Evolutionary conservation across 345 rosid genomes (phyloP).

Genomic region (Zanthoxylum bungeanum): DNA sequence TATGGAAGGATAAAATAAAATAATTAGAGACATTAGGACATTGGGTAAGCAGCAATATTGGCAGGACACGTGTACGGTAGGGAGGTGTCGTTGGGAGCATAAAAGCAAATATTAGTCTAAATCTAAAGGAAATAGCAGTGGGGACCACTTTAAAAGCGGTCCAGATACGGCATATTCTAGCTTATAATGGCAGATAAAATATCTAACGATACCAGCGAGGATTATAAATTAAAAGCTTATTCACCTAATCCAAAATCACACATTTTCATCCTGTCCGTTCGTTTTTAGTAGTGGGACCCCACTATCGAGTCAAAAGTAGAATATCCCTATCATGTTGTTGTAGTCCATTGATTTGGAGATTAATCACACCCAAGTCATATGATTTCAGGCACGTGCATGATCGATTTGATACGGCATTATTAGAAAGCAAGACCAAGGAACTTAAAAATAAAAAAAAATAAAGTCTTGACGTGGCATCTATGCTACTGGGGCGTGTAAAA

Average conservation of each 20-base stretch:
- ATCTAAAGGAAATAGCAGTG: neutral
- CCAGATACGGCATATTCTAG: constrained; percentile 6
- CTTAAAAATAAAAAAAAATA: too few relatives aligned
- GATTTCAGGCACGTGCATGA: too few relatives aligned
- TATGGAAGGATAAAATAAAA: neutral
- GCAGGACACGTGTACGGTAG: constrained; percentile 22
- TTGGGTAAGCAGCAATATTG: neutral
- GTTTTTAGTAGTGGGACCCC: neutral
- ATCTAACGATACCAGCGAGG: neutral
- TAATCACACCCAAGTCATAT: neutral
- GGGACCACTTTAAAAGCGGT: neutral
- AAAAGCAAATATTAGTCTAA: constrained; percentile 7
- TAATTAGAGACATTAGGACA: neutral
- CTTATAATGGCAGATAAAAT: constrained; percentile 1
- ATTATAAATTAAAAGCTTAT: constrained; percentile 18
- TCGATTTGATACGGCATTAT: neutral
- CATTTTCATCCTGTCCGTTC: neutral
- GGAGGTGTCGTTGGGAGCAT: neutral
- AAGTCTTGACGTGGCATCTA: too few relatives aligned
- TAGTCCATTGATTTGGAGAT: neutral
- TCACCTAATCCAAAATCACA: constrained; percentile 16
- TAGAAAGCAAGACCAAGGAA: neutral
- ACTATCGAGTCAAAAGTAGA: neutral
- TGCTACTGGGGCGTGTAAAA: too few relatives aligned
- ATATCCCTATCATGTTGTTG: neutral